Conservation (phyloP, 2,329 filamentous ascomycete genomes). For the Ustulina deusta region DNA sequence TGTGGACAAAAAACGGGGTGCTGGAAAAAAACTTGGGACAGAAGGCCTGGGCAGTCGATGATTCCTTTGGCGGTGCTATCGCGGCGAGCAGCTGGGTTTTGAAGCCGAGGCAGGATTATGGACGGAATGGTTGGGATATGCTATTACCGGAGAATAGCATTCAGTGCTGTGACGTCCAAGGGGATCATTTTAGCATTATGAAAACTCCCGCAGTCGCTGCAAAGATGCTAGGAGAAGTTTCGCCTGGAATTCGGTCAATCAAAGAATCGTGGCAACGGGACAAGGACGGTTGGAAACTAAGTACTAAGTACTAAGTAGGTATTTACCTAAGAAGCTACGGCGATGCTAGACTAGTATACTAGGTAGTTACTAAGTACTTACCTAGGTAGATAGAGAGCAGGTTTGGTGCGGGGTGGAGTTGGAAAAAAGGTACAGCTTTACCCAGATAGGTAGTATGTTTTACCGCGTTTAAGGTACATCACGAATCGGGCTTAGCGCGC, state of each 20-base stretch:
- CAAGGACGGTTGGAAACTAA: not conserved
- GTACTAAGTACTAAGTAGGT: too few species aligned
- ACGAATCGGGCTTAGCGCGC: too few species aligned
- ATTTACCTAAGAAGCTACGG: not conserved
- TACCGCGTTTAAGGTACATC: too few species aligned
- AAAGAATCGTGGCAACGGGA: not conserved
- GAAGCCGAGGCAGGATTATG: conserved; percentile 3
- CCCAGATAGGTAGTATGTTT: too few species aligned
- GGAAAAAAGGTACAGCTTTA: too few species aligned
- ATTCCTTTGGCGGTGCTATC: not conserved
- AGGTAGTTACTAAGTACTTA: not conserved
- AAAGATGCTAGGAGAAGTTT: not conserved
- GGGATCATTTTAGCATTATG: conserved; percentile 28
- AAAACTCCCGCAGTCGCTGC: conserved; percentile 7
- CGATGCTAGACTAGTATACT: not conserved
- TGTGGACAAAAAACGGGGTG: conserved; percentile 14
- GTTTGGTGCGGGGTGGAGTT: too few species aligned
- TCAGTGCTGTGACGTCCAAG: conserved; percentile 5
- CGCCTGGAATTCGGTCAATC: not conserved
- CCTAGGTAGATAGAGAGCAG: not conserved
- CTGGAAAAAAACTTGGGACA: conserved; percentile 14
- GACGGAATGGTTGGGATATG: conserved; percentile 18
- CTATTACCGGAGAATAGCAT: conserved; percentile 4
- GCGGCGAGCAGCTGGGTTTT: conserved; percentile 12
- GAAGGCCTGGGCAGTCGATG: not conserved